Base-by-base conservation (phyloP, 116 monocot genomes). In the Zostera marina region DNA sequence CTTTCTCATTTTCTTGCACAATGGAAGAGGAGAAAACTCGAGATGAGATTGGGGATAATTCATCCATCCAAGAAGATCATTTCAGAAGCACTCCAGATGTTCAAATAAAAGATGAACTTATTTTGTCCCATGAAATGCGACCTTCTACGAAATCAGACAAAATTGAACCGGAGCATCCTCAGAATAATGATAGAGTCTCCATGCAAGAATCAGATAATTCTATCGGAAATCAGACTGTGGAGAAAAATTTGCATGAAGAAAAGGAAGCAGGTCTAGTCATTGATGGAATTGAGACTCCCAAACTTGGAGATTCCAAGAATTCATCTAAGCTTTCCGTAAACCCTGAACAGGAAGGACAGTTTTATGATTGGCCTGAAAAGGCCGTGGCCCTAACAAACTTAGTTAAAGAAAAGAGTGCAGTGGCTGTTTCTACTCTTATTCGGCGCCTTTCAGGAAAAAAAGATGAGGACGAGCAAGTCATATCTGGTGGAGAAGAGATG, bases 401-500 rank as follows among this genome's bases (percentile, higher is more conserved):
- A 61, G 87, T 93, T 8, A 93, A 79, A 64, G 87, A 76, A 62
- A 93, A 74, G 55, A 72, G 87, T 55, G 67, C 72, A 53, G 68
- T 81, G 66, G 81, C 79, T 43, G 81, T 93, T 68, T 79, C 92
- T 38, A 83, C 44, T 56, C 64, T 93, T 68, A 47, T 93, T 53
- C 78, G 87, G 23, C 92, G 83, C 17, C 76, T 93, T 63, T 93
- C 92, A 54, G 80, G 86, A 10, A 80, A 63, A 72, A 83, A 76
- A 49, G 83, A 87, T 41, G 82, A 85, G 6, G 65, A 72, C 54
- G 77, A 63, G 22, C 26, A 54, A 11, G 53, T 52, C 9, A 20
- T 69, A 54, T 59, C 64, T 72, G 61, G 53, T 47, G 72, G 19
- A 25, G 60, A 69, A 45, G 71, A 67, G 14, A 69, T 72, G 44